Base-by-base conservation (phyloP, 2,329 filamentous ascomycete genomes). In the Colletotrichum lini region DNA sequence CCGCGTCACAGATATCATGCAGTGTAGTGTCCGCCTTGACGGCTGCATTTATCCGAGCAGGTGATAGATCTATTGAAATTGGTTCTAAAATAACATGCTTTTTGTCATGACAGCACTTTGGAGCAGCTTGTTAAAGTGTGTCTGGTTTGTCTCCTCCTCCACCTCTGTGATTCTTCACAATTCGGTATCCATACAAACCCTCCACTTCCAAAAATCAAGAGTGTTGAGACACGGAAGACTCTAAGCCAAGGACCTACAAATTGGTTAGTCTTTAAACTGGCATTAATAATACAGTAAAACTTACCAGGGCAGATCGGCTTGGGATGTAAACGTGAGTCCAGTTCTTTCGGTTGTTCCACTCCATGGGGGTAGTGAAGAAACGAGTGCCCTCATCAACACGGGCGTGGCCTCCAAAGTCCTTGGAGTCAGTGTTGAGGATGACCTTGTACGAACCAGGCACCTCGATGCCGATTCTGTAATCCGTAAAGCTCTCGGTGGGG, bases 321-420 rank as follows among this genome's bases (percentile, higher is more conserved):
- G 96, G 96, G 72, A 97, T 90, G 80, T 99, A 99, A 64, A 98
- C 89, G 80, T 98, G 96, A 58, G 94, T 90, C 85, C 94, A 98
- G 82, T 98, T 98, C 84, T 89, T 92, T 73, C 96, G 87, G 16
- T 89, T 90, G 79, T 98, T 98, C 96, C 96, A 98, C 73, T 89
- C 88, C 84, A 98, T 90, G 16, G 94, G 90, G 6, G 94, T 97
- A 0, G 96, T 98, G 81, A 98, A 98, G 86, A 96, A 98, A 44
- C 94, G 87, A 2, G 94, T 96, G n/a, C 84, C 88, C 74, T 94
- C 90, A 67, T 94, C 91, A 62, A 98, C 89, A 40, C 95, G 90
- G 40, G 89, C 90, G 74, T 94, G 90, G 0, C 96, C 96, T 38
- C 96, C 96, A 76, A 94, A 94, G 1, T 90, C 89, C 76, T 90